Percentiles rank a stretch among this genome's conserved stretches.
These are phyloP conservation scores for Ensete ventricosum DNA, from an alignment of 176 grass and related monocot species.

Conservation along the genomic window DNA sequence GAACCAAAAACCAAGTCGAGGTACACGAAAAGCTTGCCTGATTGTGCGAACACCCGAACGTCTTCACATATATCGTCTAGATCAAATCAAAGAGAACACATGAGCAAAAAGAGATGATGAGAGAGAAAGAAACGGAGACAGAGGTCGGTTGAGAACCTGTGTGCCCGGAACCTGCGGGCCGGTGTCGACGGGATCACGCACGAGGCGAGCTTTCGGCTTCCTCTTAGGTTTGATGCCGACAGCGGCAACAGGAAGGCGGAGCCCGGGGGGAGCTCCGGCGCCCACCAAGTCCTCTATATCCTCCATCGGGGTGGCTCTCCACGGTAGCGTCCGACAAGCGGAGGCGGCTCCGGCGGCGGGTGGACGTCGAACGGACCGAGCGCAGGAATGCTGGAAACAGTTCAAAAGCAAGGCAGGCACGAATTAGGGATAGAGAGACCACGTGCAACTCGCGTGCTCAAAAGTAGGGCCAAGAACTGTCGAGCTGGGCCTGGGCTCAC, in stretches of 20 bases:
- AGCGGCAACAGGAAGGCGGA: constrained; percentile 52
- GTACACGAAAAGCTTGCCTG: constrained; percentile 40
- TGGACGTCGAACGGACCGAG: too few relatives aligned
- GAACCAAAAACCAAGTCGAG: background rate
- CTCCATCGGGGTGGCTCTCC: constrained; percentile 34
- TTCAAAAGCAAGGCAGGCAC: too few relatives aligned
- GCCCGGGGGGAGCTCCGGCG: constrained; percentile 40
- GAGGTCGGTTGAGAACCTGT: constrained; percentile 29
- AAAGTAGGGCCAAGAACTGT: too few relatives aligned
- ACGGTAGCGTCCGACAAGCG: background rate
- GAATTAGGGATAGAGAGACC: too few relatives aligned
- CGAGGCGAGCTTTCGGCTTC: constrained; percentile 38
- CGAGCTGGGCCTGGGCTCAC: too few relatives aligned
- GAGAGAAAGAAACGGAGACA: background rate
- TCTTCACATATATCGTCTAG: constrained; percentile 86
- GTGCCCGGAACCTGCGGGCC: constrained; percentile 57
- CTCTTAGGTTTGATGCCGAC: constrained; percentile 64
- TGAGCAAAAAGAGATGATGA: background rate
- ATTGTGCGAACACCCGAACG: constrained; percentile 90
- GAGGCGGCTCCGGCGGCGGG: too few relatives aligned
- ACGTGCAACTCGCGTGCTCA: too few relatives aligned
- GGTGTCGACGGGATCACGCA: constrained; percentile 14
- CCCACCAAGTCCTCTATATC: constrained; percentile 79
- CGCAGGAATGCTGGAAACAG: too few relatives aligned
- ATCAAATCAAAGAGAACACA: constrained; percentile 14